Percentiles rank a stretch among this genome's conserved stretches.
These are phyloP conservation scores for Sonneratia alba DNA, from an alignment of 345 rosid species.

Conservation along the genomic window DNA sequence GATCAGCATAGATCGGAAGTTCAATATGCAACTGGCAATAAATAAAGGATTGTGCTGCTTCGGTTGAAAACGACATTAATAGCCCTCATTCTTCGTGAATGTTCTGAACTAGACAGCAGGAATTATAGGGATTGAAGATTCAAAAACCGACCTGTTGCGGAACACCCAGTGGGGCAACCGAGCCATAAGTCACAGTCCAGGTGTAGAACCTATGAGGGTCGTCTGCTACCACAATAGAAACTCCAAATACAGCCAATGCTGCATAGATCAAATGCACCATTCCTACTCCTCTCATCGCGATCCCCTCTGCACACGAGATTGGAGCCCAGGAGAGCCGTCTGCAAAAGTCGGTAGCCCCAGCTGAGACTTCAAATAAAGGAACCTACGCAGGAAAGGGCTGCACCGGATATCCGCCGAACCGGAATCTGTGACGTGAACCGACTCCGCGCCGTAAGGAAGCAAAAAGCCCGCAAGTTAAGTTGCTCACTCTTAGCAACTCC, in stretches of 20 bases:
- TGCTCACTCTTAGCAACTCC: background rate
- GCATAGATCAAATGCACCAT: conserved; percentile 24
- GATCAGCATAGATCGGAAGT: no score
- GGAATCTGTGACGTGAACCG: background rate
- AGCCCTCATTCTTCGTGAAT: conserved; percentile 1
- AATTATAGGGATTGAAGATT: background rate
- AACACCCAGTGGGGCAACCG: conserved; percentile 63
- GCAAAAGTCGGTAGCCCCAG: background rate
- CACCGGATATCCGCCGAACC: background rate
- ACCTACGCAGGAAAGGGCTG: background rate
- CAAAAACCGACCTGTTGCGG: conserved; percentile 64
- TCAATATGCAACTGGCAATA: no score
- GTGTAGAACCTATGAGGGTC: conserved; percentile 72
- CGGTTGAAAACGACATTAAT: background rate
- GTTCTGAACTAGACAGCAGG: conserved; percentile 4
- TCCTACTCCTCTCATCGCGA: background rate
- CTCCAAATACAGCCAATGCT: conserved; percentile 37
- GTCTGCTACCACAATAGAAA: conserved; percentile 47
- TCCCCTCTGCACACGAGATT: no score
- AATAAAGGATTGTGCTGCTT: no score
- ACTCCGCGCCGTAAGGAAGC: background rate
- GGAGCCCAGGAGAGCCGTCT: background rate
- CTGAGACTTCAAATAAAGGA: background rate
- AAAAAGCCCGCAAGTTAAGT: background rate
- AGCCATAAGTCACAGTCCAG: conserved; percentile 89